A percentile compares a stretch with the other conserved stretches of the same genome.
phyloP scores from a whole-genome alignment of 768 basidiomycete genomes.

The Pleurotus tuoliensis region DNA sequence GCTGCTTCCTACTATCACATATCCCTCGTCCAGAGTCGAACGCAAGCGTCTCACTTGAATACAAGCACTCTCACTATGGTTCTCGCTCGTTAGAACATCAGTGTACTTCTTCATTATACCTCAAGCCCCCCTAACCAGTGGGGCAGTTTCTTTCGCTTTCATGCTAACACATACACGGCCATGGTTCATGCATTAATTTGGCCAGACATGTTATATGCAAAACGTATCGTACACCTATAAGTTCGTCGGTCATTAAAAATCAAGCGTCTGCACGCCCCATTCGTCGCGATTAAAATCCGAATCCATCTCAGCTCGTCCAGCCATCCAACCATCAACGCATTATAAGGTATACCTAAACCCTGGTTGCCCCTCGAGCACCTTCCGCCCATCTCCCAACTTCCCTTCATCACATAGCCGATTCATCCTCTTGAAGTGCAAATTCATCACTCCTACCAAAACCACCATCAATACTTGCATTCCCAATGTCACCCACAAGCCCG shows the following conservation, averaged over 20 bases:
- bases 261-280: not conserved
- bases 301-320: not conserved
- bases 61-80: too few species aligned
- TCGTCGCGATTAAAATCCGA: not conserved
- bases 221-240: not conserved
- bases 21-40: too few species aligned
- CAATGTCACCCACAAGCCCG: constrained; percentile 39
- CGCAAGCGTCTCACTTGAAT: too few species aligned
- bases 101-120: too few species aligned
- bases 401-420: constrained; percentile 33
- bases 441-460: constrained; percentile 26
- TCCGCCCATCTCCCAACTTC: constrained; percentile 14
- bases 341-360: constrained; percentile 37
- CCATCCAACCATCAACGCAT: constrained; percentile 1
- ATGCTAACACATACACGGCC: not conserved
- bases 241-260: not conserved
- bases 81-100: too few species aligned
- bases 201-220: not conserved
- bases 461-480: constrained; percentile 36
- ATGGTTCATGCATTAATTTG: not conserved
- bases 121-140: too few species aligned
- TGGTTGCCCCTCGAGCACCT: constrained; percentile 30
- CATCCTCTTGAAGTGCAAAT: constrained; percentile 30
- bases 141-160: too few species aligned
- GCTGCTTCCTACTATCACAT: too few species aligned